Evolutionary conservation across 345 rosid species (phyloP).

Genomic region (Xanthoceras sorbifolium): DNA sequence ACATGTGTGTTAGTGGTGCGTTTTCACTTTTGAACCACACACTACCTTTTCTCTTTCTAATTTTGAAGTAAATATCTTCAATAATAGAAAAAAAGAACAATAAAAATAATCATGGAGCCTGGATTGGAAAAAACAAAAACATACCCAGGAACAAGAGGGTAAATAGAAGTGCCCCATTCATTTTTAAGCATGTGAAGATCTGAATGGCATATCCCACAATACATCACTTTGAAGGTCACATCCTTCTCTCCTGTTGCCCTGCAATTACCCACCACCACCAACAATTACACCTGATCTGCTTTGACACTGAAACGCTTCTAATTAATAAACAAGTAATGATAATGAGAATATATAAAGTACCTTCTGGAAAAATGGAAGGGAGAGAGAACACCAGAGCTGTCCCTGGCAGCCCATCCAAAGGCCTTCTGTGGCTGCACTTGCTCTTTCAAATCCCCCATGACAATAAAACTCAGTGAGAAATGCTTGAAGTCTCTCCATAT

Average conservation of each 20-base stretch:
- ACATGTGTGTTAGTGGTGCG: no score
- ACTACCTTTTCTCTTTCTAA: no score
- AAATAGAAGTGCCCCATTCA: constrained; percentile 44
- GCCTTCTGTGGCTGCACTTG: constrained; percentile 33
- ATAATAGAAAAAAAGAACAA: background rate
- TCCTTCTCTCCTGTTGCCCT: constrained; percentile 46
- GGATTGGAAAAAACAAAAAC: background rate
- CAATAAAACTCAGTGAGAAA: background rate
- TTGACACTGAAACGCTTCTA: background rate
- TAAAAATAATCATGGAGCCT: background rate
- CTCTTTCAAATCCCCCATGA: constrained; percentile 14
- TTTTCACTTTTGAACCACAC: no score
- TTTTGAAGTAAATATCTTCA: no score
- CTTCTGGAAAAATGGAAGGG: constrained; percentile 60
- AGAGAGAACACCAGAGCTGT: constrained; percentile 57
- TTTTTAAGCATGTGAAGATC: constrained; percentile 47
- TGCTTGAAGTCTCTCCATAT: background rate
- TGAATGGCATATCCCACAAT: constrained; percentile 61
- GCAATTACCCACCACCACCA: no score
- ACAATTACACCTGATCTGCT: no score
- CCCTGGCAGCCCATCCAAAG: constrained; percentile 65
- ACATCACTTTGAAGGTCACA: constrained; percentile 40
- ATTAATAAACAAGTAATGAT: no score
- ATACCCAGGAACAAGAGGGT: constrained; percentile 64
- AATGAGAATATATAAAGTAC: constrained; percentile 20